Evolutionary conservation across 2,329 filamentous ascomycete species (phyloP).

Genomic region (Diaporthe vexans): DNA sequence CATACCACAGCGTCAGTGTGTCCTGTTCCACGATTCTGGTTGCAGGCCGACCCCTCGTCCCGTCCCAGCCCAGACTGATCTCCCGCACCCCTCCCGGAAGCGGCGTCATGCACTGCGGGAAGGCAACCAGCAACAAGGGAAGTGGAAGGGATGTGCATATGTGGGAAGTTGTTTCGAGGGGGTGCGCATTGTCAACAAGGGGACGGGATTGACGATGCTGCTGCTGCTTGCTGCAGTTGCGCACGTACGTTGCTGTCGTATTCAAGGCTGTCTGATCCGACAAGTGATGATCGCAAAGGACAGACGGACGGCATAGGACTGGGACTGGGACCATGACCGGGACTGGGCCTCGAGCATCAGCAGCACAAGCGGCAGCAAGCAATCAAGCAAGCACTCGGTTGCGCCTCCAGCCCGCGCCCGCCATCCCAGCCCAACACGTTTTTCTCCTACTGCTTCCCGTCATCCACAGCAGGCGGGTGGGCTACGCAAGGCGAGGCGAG

Average conservation of each 20-base stretch:
- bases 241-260: conserved; percentile 31
- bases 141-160: conserved; percentile 14
- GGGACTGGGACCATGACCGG: background rate
- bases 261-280: conserved; percentile 33
- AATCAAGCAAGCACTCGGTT: background rate
- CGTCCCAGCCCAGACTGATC: conserved; percentile 31
- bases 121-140: conserved; percentile 22
- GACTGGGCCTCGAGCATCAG: too few species aligned
- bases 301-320: background rate
- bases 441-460: conserved; percentile 29
- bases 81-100: conserved; percentile 12
- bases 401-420: conserved; percentile 5
- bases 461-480: conserved; percentile 39
- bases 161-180: conserved; percentile 12
- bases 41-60: conserved; percentile 32
- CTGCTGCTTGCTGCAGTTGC: background rate
- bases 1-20: conserved; percentile 29
- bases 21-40: conserved; percentile 34
- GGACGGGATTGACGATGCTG: background rate
- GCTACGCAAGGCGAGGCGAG: conserved; percentile 29
- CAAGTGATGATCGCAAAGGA: conserved; percentile 15
- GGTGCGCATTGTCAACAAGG: conserved; percentile 15
- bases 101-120: conserved; percentile 33
- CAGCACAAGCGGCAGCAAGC: background rate
- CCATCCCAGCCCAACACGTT: conserved; percentile 35